Percentiles rank a stretch among this genome's conserved stretches.
These are phyloP conservation scores for Solanum hybrid DNA, from an alignment of 305 asterid genomes.

Conservation along the genomic window DNA sequence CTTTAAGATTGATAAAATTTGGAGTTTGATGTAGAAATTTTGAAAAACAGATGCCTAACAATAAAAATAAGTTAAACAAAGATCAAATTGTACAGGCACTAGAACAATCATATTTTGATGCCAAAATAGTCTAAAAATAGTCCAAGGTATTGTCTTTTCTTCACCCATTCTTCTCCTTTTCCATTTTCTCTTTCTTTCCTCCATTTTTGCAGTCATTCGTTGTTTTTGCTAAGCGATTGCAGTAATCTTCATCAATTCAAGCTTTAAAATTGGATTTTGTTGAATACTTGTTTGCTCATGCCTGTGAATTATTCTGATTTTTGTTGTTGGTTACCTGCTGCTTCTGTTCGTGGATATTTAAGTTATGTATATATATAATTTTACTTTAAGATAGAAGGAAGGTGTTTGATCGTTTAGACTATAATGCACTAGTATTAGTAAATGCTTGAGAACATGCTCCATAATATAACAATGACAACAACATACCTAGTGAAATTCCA, in stretches of 20 bases:
- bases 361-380: not conserved
- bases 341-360: not conserved
- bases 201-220: no score
- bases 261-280: not conserved
- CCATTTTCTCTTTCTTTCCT: no score
- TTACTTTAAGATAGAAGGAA: not conserved
- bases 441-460: not conserved
- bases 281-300: not conserved
- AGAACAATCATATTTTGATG: not conserved
- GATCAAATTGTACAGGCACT: not conserved
- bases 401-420: not conserved
- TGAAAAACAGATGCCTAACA: not conserved
- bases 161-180: no score
- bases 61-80: not conserved
- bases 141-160: no score
- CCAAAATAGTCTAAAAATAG: not conserved
- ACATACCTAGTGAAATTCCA: not conserved
- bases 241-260: not conserved
- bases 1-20: not conserved
- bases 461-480: not conserved
- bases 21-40: not conserved
- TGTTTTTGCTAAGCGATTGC: no score
- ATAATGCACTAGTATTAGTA: not conserved
- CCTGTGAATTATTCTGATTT: not conserved
- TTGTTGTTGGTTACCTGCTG: not conserved